Conservation (phyloP, 1,284 basidiomycete genomes). For the Leccinum subfulvum region DNA sequence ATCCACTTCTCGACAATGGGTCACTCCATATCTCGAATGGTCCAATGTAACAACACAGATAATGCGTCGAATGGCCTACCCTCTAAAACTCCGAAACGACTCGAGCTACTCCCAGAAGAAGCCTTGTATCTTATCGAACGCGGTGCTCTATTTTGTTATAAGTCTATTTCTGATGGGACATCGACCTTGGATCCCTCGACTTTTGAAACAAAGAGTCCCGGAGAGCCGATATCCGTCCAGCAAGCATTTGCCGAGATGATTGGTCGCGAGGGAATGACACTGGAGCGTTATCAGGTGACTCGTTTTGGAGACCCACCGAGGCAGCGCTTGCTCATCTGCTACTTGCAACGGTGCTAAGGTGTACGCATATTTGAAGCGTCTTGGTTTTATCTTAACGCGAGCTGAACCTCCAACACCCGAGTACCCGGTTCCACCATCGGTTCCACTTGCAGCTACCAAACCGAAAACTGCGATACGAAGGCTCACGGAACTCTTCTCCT, state of each 20-base stretch:
- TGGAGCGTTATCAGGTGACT: conserved; percentile 85
- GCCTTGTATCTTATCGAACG: conserved; percentile 90
- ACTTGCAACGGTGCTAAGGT: conserved; percentile 51
- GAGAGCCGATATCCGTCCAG: conserved; percentile 84
- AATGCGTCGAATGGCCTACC: conserved; percentile 24
- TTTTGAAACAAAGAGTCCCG: conserved; percentile 42
- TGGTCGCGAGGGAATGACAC: conserved; percentile 70
- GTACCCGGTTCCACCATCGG: conserved; percentile 54
- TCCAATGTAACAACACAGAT: neutral
- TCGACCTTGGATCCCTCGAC: conserved; percentile 31
- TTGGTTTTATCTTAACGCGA: conserved; percentile 88
- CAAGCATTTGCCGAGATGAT: conserved; percentile 87
- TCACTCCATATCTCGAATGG: conserved; percentile 54
- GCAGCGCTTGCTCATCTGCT: conserved; percentile 3
- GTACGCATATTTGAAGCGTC: conserved; percentile 86
- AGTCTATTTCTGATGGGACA: conserved; percentile 34
- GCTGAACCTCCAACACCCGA: conserved; percentile 57
- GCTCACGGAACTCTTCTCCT: conserved; percentile 36
- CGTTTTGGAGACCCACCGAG: neutral
- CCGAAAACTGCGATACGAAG: conserved; percentile 31
- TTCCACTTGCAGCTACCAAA: neutral
- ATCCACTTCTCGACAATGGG: conserved; percentile 80
- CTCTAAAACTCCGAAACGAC: conserved; percentile 50
- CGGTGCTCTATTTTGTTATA: conserved; percentile 84
- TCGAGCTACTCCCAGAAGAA: conserved; percentile 94